Base-by-base conservation (phyloP, 345 rosid species). In the Schrenkiella parvula region DNA sequence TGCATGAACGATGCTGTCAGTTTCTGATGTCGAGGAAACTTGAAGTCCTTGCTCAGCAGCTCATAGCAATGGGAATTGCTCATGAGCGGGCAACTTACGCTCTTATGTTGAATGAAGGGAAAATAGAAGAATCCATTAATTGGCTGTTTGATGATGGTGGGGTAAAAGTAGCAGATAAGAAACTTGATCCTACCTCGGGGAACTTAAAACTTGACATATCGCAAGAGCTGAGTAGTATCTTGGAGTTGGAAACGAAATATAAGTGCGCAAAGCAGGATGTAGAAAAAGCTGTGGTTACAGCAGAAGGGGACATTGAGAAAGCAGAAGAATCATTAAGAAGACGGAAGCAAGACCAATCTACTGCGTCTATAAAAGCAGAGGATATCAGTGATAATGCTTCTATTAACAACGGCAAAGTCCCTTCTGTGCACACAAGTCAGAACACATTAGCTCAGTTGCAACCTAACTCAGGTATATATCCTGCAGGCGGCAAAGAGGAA, bases 11-110 rank as follows among this genome's bases (percentile, higher is more conserved):
- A 2, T 90, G 96, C 73, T 78, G 79, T 46, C 89, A 88, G 70
- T 85, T 80, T 80, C 90, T 93, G 21, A 93, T 93, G 97, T 90
- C 98, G 1, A 85, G 89, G 79, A 93, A 88, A 79, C 93, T 93
- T 60, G 95, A 93, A 75, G 78, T 80, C 39, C 95, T 88, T 68
- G 84, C 93, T 65, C 93, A 93, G 67, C 89, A 86, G 82, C 87
- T 93, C 25, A 80, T 86, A 63, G 86, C 84, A 3, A 93, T 93
- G 98, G 96, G 97, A 29, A 82, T 90, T 78, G 66, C 86, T 63
- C 93, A 85, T 65, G 98, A 93, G 34, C 89, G 80, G 52, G 89
- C 98, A 13, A 90, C 92, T 42, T 78, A 84, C 68, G 98, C 98
- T 74, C 87, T 93, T 68, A 87, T 93, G 72, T 63, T 88, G 79